These are phyloP conservation scores for Populus tremula DNA, from an alignment of 345 rosid species.

Conservation along the genomic window DNA sequence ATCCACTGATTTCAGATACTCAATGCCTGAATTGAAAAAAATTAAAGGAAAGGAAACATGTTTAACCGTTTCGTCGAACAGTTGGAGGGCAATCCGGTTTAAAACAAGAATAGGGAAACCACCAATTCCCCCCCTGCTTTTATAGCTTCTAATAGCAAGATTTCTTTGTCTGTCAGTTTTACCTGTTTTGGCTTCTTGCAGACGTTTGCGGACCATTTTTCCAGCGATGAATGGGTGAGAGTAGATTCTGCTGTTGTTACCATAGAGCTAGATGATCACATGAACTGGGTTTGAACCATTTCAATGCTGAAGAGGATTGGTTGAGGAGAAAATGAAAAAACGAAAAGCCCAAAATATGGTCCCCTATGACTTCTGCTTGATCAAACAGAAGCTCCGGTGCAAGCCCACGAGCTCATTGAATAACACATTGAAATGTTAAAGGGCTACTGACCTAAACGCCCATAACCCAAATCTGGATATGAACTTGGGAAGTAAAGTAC, in stretches of 20 bases:
- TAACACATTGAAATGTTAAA: no score
- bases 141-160: background rate
- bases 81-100: background rate
- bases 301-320: background rate
- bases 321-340: background rate
- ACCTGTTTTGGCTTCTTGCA: constrained; percentile 64
- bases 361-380: background rate
- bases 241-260: background rate
- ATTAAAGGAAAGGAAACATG: background rate
- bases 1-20: constrained; percentile 50
- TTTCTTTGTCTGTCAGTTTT: background rate
- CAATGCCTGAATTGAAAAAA: constrained; percentile 40
- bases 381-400: background rate
- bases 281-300: background rate
- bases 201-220: constrained; percentile 58
- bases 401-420: background rate
- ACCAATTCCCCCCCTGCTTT: background rate
- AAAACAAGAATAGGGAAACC: no score
- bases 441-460: no score
- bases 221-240: background rate
- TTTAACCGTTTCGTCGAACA: constrained; percentile 35
- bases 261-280: background rate
- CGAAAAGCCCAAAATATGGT: background rate
- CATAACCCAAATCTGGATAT: no score
- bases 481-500: no score